phyloP scores from a whole-genome alignment of 2,329 filamentous ascomycete species.

The Neofusicoccum sp. region DNA sequence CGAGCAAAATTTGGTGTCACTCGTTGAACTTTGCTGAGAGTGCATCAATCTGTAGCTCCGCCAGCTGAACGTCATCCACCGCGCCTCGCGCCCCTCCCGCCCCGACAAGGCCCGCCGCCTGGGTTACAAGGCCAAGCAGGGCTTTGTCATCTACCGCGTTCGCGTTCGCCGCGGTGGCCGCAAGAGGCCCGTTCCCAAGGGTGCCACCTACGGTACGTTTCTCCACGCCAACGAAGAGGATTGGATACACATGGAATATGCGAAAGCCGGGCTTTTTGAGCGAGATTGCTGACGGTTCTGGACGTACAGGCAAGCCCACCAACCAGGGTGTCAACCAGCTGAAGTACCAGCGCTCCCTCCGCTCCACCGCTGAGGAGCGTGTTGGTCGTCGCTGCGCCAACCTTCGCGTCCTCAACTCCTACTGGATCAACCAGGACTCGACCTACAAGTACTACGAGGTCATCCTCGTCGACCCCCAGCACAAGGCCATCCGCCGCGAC shows the following conservation, averaged over 20 bases:
- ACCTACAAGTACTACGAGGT: conserved; percentile 99
- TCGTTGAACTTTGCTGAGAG: conserved; percentile 99
- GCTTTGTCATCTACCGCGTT: conserved; percentile 99
- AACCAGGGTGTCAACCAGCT: conserved; percentile 99
- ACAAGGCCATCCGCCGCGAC: conserved; percentile 99
- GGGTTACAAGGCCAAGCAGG: conserved; percentile 99
- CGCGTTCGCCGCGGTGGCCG: conserved; percentile 98
- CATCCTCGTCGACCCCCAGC: conserved; percentile 98
- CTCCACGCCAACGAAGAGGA: background rate
- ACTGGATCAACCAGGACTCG: conserved; percentile 99
- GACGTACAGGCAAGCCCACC: conserved; percentile 88
- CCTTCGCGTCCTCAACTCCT: conserved; percentile 98
- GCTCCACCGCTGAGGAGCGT: conserved; percentile 98
- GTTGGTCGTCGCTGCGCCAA: conserved; percentile 98
- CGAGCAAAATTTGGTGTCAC: conserved; percentile 58
- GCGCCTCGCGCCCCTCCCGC: conserved; percentile 94
- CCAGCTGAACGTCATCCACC: conserved; percentile 99
- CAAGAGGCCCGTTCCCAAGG: conserved; percentile 95
- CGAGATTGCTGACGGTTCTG: conserved; percentile 21
- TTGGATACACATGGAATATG: background rate
- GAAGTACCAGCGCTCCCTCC: conserved; percentile 99
- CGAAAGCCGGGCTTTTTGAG: background rate
- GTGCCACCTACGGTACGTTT: conserved; percentile 88
- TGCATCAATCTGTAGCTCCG: conserved; percentile 98
- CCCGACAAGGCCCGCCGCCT: conserved; percentile 99